These are phyloP conservation scores for Penicillium hordei DNA, from an alignment of 2,329 filamentous ascomycete genomes.

Conservation along the genomic window DNA sequence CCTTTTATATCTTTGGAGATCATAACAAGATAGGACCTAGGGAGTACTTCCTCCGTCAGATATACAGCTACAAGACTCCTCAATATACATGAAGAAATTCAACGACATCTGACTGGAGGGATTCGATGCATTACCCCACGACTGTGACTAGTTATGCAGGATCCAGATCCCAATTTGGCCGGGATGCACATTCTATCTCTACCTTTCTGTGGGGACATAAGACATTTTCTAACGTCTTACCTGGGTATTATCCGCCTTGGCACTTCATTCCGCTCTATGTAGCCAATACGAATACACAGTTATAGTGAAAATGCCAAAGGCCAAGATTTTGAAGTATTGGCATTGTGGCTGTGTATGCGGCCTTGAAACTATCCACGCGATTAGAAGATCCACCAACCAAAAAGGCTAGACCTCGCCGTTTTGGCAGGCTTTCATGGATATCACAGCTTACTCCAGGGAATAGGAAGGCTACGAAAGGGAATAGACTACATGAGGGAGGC, in stretches of 20 bases:
- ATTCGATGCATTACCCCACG: background rate
- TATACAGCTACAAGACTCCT: background rate
- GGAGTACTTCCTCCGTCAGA: background rate
- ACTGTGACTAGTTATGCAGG: background rate
- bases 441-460: background rate
- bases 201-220: background rate
- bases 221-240: constrained; percentile 5
- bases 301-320: background rate
- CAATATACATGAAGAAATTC: constrained; percentile 2
- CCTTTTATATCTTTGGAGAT: constrained; percentile 6
- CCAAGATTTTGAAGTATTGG: constrained; percentile 3
- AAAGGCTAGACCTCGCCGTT: background rate
- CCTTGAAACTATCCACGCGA: background rate
- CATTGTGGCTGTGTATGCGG: constrained; percentile 7
- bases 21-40: background rate
- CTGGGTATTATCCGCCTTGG: constrained; percentile 1
- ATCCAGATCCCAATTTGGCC: background rate
- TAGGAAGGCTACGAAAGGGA: background rate
- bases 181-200: background rate
- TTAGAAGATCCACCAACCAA: constrained; percentile 7
- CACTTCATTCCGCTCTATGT: background rate
- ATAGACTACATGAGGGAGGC: background rate
- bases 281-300: background rate
- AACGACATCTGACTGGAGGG: constrained; percentile 3
- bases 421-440: background rate